Conservation (phyloP, 345 rosid species). For the Eucalyptus dawsonii region DNA sequence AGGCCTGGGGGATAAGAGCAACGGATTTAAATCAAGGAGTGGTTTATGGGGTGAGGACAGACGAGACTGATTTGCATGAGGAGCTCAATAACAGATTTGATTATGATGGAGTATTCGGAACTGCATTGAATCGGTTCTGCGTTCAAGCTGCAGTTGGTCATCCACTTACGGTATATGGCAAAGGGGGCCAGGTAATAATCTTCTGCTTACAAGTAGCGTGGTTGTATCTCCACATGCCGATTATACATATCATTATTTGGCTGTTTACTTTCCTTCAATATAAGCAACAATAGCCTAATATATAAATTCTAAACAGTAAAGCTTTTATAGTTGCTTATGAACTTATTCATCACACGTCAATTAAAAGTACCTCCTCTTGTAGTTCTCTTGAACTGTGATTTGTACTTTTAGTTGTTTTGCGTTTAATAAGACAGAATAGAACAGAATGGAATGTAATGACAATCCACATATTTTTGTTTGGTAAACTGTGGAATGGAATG, state of each 20-base stretch:
- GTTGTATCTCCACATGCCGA: background rate
- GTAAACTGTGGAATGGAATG: background rate
- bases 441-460: background rate
- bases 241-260: background rate
- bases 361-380: background rate
- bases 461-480: background rate
- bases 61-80: conserved; percentile 89
- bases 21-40: conserved; percentile 98
- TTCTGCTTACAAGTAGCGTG: background rate
- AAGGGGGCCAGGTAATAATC: conserved; percentile 85
- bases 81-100: conserved; percentile 74
- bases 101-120: conserved; percentile 93
- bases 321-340: background rate
- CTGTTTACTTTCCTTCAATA: background rate
- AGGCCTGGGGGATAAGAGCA: conserved; percentile 99
- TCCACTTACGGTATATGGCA: conserved; percentile 93
- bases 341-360: background rate
- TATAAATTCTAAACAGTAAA: background rate
- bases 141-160: conserved; percentile 97
- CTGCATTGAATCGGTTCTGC: conserved; percentile 90
- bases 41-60: conserved; percentile 87
- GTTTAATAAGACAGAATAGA: background rate
- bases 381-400: background rate
- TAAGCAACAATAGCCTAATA: background rate
- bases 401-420: background rate